Evolutionary conservation across 2,329 filamentous ascomycete genomes (phyloP), one percentile per base, ranked within the genome.

Genomic region (Xylariaceae sp.): DNA sequence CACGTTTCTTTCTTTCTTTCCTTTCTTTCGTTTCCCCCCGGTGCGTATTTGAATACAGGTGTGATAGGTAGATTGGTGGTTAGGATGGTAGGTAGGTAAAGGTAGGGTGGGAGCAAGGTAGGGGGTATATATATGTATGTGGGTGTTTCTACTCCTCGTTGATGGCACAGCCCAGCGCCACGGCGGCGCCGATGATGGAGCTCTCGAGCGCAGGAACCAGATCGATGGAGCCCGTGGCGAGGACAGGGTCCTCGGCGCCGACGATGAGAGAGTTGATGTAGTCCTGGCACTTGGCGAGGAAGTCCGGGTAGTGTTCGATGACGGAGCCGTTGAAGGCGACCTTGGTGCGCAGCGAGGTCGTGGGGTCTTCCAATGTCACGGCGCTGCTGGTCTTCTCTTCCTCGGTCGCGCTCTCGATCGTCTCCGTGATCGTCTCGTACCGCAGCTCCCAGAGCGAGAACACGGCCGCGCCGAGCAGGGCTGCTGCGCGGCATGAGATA

Each of bases 311-410:
- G 66, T 87, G 86, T 73, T 92, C 88, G 55, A 92, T 86, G 53
- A 93, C 88, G 34, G 86, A 88, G 50, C 89, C 89, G 69, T 90
- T 92, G 73, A 88, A 92, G 2, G 88, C 88, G n/a, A 93, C 83
- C 1, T 82, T 80, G 2, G 83, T 85, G 58, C 76, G 74, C 39
- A 71, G 69, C 6, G 80, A 70, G 35, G 70, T 66, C 4, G 80
- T 68, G 49, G 76, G 72, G 45, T 64, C 61, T 23, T 62, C 63
- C 39, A 47, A 55, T 34, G 23, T 30, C 4, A 30, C 23, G 23
- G 23, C 23, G 4, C 30, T 8, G 30, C n/a, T 6, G 49, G 34
- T 30, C 37, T 53, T 58, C 53, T 69, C 74, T 65, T 85, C 83
- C 8, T 70, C 67, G 13, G 67, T 59, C 30, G 68, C 64, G 61